Base-by-base conservation (phyloP, 139 green algal species). In the Picochlorum sp. region DNA sequence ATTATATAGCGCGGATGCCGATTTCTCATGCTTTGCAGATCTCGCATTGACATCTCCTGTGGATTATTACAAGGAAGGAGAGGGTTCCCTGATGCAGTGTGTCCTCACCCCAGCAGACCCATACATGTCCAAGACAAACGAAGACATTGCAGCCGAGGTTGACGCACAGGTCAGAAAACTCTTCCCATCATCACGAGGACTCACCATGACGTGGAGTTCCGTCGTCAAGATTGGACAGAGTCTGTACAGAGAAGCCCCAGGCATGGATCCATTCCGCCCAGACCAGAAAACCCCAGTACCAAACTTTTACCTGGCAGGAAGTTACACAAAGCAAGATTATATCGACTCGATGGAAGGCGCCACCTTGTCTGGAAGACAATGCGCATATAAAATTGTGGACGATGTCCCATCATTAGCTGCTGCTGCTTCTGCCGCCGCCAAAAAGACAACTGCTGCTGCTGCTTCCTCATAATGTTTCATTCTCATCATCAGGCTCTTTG, bases 271-370 rank as follows among this genome's bases (percentile, higher is more conserved):
- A 2, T 97, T 69, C 77, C 67, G 91, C 3, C 91, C 91, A n/a
- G 86, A 93, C 75, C 67, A 74, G 63, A 60, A 65, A 15, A 98
- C 92, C 3, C 87, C 89, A 3, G 69, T 98, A 15, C 72, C 80
- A 61, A 96, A 97, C 77, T 97, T 98, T 71, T 98, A 95, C 84
- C 71, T 98, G 62, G 83, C 92, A 0, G 92, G 92, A 26, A 85
- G 64, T 52, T 98, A 98, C 81, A 98, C 92, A 49, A 95, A 89
- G 46, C 89, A 96, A 80, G 91, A 97, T 81, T 97, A 97, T 84
- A 97, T 97, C 44, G 91, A 97, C 72, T 92, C 80, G 58, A 98
- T 98, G 92, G 92, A 98, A 85, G 92, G 92, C 10, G 92, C 92
- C 44, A 98, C 92, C 2, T 77, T 97, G 32, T 94, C 83, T 38